Conservation (phyloP, 73 alveolate species). For the Tetrahymena elliotti region DNA sequence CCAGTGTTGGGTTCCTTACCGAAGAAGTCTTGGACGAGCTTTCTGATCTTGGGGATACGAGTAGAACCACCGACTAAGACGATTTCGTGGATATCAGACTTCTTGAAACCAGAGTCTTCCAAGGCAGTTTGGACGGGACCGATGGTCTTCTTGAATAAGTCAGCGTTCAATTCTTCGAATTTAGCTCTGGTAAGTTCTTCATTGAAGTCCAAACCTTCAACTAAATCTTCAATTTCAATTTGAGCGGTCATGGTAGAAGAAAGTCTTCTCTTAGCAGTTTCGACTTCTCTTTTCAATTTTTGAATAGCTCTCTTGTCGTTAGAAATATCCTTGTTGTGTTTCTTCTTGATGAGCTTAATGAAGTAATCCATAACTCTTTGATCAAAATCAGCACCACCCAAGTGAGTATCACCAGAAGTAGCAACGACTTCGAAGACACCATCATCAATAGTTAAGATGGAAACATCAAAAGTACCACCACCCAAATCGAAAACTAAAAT, state of each 20-base stretch:
- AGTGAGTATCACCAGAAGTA: slow-evolving; percentile 97
- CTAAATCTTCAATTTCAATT: slow-evolving; percentile 88
- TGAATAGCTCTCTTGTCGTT: slow-evolving; percentile 89
- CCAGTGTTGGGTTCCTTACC: slow-evolving; percentile 95
- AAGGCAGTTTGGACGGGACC: slow-evolving; percentile 93
- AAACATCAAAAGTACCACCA: slow-evolving; percentile 90
- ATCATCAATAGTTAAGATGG: slow-evolving; percentile 88
- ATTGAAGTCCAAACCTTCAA: slow-evolving; percentile 95
- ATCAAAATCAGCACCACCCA: slow-evolving; percentile 99
- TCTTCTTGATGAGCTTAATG: slow-evolving; percentile 90
- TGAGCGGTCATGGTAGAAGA: slow-evolving; percentile 87
- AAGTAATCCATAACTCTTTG: slow-evolving; percentile 93
- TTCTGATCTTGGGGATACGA: slow-evolving; percentile 92
- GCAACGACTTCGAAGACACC: slow-evolving; percentile 97
- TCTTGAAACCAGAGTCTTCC: slow-evolving; percentile 67
- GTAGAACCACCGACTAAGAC: slow-evolving; percentile 98
- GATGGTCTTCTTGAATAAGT: slow-evolving; percentile 92
- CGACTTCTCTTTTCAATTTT: slow-evolving; percentile 94
- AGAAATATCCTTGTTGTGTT: slow-evolving; percentile 76
- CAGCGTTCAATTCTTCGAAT: slow-evolving; percentile 93
- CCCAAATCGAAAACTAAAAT: slow-evolving; percentile 86
- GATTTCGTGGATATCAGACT: slow-evolving; percentile 75
- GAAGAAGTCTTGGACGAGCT: slow-evolving; percentile 72
- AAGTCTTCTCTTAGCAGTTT: slow-evolving; percentile 97
- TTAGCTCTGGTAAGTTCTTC: slow-evolving; percentile 96